Base-by-base conservation (phyloP, 176 grass and related monocot species). In the Miscanthus lutarioriparius region DNA sequence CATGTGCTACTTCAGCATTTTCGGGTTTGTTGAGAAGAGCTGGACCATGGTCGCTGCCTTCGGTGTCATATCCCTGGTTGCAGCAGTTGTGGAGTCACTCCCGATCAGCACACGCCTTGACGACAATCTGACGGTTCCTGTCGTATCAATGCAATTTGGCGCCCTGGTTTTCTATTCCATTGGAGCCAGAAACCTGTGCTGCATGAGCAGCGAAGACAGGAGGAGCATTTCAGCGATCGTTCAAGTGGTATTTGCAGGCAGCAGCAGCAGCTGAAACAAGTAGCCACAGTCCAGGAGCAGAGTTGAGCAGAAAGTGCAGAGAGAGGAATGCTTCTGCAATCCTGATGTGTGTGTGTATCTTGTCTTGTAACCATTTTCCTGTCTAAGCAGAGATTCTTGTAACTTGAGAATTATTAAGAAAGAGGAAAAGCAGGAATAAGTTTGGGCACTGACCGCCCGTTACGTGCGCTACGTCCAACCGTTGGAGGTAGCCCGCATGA, bases 71-170 rank as follows among this genome's bases (percentile, higher is more conserved):
- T 99, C 96, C 39, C 49, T 96, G 10, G 80, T 68, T 4, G 81
- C 91, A 15, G 88, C 91, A 1, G 37, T 80, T 85, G 89, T 90
- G 0, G 96, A 98, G 78, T 92, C 96, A 0, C 87, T 96, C 3
- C 89, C 96, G 1, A 79, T 99, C 38, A 99, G 96, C 78, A 69
- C 89, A 8, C 77, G 87, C 38, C 82, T 94, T n/a, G 96, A 99
- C 49, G 96, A 96, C 77, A 99, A 99, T 33, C 64, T 96, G 71
- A 99, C 93, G 15, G 84, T 93, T 67, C 86, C 96, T 61, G 14
- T 96, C 25, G 76, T 87, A 14, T 96, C 87, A 0, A 54, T 76
- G 28, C 51, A 91, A 19, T 7, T 87, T 4, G 83, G 89, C 4
- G 35, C n/a, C 36, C 51, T 96, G 43, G 43, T 92, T 39, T 94